Percentiles rank a stretch among this genome's conserved stretches.
These are phyloP conservation scores for Talaromyces funiculosus DNA, from an alignment of 2,329 filamentous ascomycete species.

Conservation along the genomic window DNA sequence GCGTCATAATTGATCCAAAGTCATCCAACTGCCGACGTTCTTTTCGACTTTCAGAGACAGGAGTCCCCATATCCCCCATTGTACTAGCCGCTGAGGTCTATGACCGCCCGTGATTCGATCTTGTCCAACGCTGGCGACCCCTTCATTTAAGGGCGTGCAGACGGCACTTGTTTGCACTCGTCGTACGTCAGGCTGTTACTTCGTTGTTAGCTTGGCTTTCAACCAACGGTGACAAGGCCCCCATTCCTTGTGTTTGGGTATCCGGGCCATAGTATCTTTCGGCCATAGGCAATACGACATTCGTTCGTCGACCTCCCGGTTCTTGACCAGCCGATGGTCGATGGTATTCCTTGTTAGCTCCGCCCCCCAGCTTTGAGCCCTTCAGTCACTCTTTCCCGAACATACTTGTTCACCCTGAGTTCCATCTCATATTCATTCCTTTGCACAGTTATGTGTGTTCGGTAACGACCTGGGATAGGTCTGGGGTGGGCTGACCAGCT, in stretches of 20 bases:
- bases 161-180: not conserved
- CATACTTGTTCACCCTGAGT: not conserved
- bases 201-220: slow-evolving; percentile 1
- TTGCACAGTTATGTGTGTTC: not conserved
- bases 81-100: slow-evolving; percentile 2
- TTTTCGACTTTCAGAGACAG: slow-evolving; percentile 4
- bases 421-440: not conserved
- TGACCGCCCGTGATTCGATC: not conserved
- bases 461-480: slow-evolving; percentile 5
- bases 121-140: slow-evolving; percentile 8
- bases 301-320: not conserved
- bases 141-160: slow-evolving; percentile 3
- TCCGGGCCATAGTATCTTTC: not conserved
- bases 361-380: not conserved
- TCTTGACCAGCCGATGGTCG: slow-evolving; percentile 4
- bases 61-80: not conserved
- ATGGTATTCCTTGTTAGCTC: not conserved
- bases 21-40: slow-evolving; percentile 1
- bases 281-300: slow-evolving; percentile 1
- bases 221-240: slow-evolving; percentile 5
- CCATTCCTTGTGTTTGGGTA: not conserved
- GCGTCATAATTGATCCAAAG: not conserved
- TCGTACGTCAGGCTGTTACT: slow-evolving; percentile 5
- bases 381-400: not conserved
- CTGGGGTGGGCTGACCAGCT: not conserved